phyloP scores from a whole-genome alignment of 352 stramenopile genomes.

The Phytophthora meadii region DNA sequence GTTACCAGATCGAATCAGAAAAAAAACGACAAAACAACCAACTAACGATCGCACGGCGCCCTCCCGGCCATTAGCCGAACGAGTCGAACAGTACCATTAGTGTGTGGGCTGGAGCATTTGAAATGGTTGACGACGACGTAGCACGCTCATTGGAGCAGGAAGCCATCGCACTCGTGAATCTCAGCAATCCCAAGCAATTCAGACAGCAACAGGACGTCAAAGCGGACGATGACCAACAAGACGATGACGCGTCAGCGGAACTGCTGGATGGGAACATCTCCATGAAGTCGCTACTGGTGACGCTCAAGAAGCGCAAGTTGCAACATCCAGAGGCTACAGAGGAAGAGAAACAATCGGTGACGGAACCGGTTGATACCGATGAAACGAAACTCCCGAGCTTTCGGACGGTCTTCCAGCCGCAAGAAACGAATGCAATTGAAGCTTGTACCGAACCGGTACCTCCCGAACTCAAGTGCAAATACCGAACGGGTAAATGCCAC shows the following conservation, averaged over 20 bases:
- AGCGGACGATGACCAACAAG: constrained; percentile 10
- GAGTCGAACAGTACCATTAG: constrained; percentile 7
- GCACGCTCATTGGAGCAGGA: constrained; percentile 61
- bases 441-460: constrained; percentile 24
- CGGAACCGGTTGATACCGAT: constrained; percentile 7
- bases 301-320: constrained; percentile 68
- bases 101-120: constrained; percentile 2
- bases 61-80: constrained; percentile 25
- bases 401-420: constrained; percentile 64
- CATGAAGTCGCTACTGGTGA: constrained; percentile 75
- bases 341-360: constrained; percentile 8
- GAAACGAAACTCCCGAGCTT: constrained; percentile 64
- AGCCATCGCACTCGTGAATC: constrained; percentile 73
- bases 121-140: constrained; percentile 64
- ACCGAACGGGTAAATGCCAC: constrained; percentile 83
- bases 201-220: constrained; percentile 17
- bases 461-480: constrained; percentile 76
- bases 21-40: constrained; percentile 30
- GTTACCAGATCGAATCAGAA: constrained; percentile 32
- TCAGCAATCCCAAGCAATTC: constrained; percentile 49
- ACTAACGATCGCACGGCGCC: constrained; percentile 26
- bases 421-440: constrained; percentile 1
- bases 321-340: constrained; percentile 15
- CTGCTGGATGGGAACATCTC: constrained; percentile 58
- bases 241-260: constrained; percentile 22